A percentile compares a stretch with the other conserved stretches of the same genome.
These are phyloP conservation scores for Aspergillus ochraceoroseus DNA, from an alignment of 2,329 filamentous ascomycete species.

Conservation along the genomic window DNA sequence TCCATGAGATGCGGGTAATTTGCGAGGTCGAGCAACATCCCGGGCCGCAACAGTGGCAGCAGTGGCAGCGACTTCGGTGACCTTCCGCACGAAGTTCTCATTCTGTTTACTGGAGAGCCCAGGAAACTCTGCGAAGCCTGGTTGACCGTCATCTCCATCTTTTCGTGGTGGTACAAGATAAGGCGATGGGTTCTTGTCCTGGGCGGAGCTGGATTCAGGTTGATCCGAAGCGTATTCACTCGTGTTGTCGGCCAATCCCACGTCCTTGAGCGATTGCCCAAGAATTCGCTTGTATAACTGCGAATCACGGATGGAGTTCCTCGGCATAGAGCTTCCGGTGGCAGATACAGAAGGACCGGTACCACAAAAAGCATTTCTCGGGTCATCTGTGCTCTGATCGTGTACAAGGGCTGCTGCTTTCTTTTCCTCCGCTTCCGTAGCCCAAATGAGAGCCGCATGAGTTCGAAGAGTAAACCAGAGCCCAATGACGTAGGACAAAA, in stretches of 20 bases:
- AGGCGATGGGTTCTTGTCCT: conserved; percentile 45
- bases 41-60: conserved; percentile 81
- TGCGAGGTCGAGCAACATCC: conserved; percentile 59
- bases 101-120: conserved; percentile 80
- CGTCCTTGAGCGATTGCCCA: conserved; percentile 80
- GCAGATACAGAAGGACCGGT: conserved; percentile 30
- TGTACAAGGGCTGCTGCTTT: conserved; percentile 44
- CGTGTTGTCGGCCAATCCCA: conserved; percentile 61
- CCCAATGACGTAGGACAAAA: conserved; percentile 88
- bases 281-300: conserved; percentile 90
- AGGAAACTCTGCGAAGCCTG: conserved; percentile 39
- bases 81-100: conserved; percentile 71
- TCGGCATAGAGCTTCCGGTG: conserved; percentile 46
- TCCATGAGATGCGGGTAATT: conserved; percentile 42
- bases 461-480: conserved; percentile 93
- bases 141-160: conserved; percentile 40
- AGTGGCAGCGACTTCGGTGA: conserved; percentile 89
- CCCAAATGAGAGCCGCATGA: conserved; percentile 96
- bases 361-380: conserved; percentile 30
- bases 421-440: conserved; percentile 74
- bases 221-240: conserved; percentile 35
- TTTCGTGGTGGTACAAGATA: conserved; percentile 72
- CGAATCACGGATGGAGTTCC: conserved; percentile 74
- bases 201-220: conserved; percentile 20
- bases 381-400: conserved; percentile 34